Conservation (phyloP, 139 green algal genomes). For the Chlamydomonas sphaeroides region DNA sequence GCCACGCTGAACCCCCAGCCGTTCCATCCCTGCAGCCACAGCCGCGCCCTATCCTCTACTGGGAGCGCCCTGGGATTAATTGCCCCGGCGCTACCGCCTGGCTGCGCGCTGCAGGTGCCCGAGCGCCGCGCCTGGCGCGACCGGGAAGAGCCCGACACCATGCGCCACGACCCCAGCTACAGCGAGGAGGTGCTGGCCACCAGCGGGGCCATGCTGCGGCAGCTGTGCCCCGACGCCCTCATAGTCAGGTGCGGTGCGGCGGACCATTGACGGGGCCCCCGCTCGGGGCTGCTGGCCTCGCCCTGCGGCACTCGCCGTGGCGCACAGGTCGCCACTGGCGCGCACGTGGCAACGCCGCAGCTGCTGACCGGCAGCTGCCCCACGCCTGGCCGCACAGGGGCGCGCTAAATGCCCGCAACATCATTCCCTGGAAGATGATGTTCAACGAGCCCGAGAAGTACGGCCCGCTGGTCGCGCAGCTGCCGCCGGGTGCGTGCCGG, state of each 20-base stretch:
- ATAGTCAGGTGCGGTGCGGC: conserved; percentile 49
- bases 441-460: conserved; percentile 62
- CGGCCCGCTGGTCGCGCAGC: conserved; percentile 30
- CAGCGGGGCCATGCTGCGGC: conserved; percentile 27
- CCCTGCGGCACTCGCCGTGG: too few relatives aligned
- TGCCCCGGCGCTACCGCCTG: too few relatives aligned
- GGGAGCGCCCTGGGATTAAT: too few relatives aligned
- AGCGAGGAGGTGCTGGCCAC: conserved; percentile 49
- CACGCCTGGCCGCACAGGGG: too few relatives aligned
- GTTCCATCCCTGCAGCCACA: neutral
- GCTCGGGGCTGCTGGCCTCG: too few relatives aligned
- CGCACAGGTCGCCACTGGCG: too few relatives aligned
- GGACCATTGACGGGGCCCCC: too few relatives aligned
- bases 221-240: conserved; percentile 44
- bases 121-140: conserved; percentile 53
- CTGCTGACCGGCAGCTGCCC: too few relatives aligned
- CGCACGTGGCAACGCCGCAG: neutral
- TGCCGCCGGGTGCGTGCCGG: conserved; percentile 14
- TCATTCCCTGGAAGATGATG: conserved; percentile 58
- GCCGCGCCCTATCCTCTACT: too few relatives aligned
- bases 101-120: conserved; percentile 46
- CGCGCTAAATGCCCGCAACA: conserved; percentile 50
- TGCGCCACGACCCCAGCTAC: conserved; percentile 45
- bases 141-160: conserved; percentile 41
- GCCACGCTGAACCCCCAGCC: too few relatives aligned